Evolutionary conservation across 768 basidiomycete species (phyloP).

Genomic region (Tricholoma sp.): DNA sequence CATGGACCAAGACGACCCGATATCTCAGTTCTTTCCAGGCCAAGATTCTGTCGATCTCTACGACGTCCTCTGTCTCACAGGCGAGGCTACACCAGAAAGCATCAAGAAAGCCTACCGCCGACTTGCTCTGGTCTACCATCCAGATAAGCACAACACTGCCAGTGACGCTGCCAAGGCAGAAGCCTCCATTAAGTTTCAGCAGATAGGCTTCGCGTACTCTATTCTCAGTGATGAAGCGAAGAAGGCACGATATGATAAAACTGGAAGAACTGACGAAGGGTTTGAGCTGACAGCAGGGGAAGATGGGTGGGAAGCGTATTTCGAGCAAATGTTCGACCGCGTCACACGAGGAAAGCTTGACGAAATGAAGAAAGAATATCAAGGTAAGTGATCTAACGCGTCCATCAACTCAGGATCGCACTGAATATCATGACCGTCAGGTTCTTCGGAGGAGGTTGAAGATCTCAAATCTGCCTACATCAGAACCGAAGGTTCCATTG

Average conservation of each 20-base stretch:
- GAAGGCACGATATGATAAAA: constrained; percentile 75
- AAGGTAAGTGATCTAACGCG: constrained; percentile 48
- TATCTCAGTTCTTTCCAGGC: constrained; percentile 72
- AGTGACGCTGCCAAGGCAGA: constrained; percentile 56
- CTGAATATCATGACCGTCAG: constrained; percentile 32
- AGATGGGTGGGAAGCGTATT: constrained; percentile 95
- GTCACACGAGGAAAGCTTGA: constrained; percentile 85
- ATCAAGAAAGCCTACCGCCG: constrained; percentile 85
- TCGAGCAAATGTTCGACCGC: constrained; percentile 82
- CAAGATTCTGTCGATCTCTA: constrained; percentile 75
- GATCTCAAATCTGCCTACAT: constrained; percentile 77
- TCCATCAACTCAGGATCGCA: not conserved
- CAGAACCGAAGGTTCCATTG: constrained; percentile 69
- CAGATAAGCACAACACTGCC: constrained; percentile 79
- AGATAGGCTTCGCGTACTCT: constrained; percentile 91
- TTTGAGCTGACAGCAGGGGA: constrained; percentile 67
- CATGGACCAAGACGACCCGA: constrained; percentile 74
- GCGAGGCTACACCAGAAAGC: constrained; percentile 53
- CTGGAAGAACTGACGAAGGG: constrained; percentile 81
- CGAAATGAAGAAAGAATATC: constrained; percentile 91
- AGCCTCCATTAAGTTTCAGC: constrained; percentile 80
- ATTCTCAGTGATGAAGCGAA: constrained; percentile 77
- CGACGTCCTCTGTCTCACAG: constrained; percentile 54
- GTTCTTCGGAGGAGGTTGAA: constrained; percentile 76
- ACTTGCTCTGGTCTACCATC: constrained; percentile 78